Base-by-base conservation (phyloP, 257 asterid genomes). In the Craterostigma plantagineum region DNA sequence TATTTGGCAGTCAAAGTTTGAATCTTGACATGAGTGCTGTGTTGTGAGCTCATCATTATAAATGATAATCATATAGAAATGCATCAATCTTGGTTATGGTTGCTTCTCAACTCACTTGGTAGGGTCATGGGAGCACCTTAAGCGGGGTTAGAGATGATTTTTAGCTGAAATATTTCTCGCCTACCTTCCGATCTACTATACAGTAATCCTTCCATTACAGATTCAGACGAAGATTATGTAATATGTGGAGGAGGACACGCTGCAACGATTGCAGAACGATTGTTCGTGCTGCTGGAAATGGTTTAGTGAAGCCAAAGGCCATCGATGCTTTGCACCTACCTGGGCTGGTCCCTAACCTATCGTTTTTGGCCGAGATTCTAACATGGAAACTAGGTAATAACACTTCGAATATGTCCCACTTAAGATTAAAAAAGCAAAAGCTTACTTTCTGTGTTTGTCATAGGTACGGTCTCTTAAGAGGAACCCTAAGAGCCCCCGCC, bases 321-420 rank as follows among this genome's bases (percentile, higher is more conserved):
- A 72, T 87, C 63, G 97, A 93, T 58, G 87, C 92, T 45, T 87
- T 62, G 95, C 97, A 16, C 97, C 97, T 36, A 82, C 97, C 48
- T 87, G 97, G 97, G 87, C 93, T 10, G 97, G 95, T 27, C 97
- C 95, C 48, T 95, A 81, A 60, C 95, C 95, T 18, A 79, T 82
- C 23, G 95, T 79, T 36, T 87, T 87, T 56, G 93, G 97, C 35
- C 67, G 63, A 68, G 97, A 81, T 62, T 67, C 95, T 39, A 76
- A 48, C 40, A 87, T 82, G 95, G 95, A 76, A 52, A 61, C 91
- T 34, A 76, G 97, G 97, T 87, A 68, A n/a, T n/a, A n/a, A n/a
- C n/a, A n/a, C n/a, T n/a, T n/a, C n/a, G n/a, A n/a, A n/a, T n/a
- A n/a, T n/a, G n/a, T n/a, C n/a, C n/a, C n/a, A n/a, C n/a, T n/a